These are phyloP conservation scores for Grifola frondosa DNA, from an alignment of 1,284 basidiomycete genomes.

Conservation along the genomic window DNA sequence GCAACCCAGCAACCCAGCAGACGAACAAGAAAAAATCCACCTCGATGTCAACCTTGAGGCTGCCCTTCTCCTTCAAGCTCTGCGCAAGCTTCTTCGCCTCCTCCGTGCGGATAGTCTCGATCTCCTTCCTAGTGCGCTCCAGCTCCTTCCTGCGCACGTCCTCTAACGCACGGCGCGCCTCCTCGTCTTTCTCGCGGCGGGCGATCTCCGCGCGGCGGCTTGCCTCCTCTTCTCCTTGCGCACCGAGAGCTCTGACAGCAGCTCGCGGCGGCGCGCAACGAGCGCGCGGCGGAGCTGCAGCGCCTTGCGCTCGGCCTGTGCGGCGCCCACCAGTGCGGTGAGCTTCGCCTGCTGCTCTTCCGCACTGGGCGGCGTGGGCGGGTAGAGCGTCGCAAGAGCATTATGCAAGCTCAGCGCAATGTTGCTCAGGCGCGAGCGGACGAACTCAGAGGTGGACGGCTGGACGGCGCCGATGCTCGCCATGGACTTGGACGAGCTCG, in stretches of 20 bases:
- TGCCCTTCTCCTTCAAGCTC: slow-evolving; percentile 81
- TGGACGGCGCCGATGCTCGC: slow-evolving; percentile 54
- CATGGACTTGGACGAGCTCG: slow-evolving; percentile 35
- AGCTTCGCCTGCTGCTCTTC: slow-evolving; percentile 56
- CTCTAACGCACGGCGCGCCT: slow-evolving; percentile 64
- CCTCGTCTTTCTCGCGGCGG: slow-evolving; percentile 75
- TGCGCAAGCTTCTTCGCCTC: slow-evolving; percentile 92
- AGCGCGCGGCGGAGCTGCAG: slow-evolving; percentile 78
- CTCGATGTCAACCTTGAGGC: slow-evolving; percentile 82
- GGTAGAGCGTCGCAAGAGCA: slow-evolving; percentile 56
- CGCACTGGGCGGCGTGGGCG: slow-evolving; percentile 42
- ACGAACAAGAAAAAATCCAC: slow-evolving; percentile 41
- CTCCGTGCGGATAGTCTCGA: slow-evolving; percentile 80
- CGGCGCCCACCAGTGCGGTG: slow-evolving; percentile 53
- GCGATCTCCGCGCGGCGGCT: slow-evolving; percentile 74
- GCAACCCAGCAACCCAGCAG: slow-evolving; percentile 3
- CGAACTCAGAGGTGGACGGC: slow-evolving; percentile 66
- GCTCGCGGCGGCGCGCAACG: slow-evolving; percentile 84
- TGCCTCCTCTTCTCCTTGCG: slow-evolving; percentile 92
- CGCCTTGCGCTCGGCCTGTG: slow-evolving; percentile 74
- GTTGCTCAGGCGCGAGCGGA: slow-evolving; percentile 74
- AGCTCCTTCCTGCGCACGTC: slow-evolving; percentile 72
- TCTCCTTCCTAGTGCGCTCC: slow-evolving; percentile 80
- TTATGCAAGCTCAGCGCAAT: slow-evolving; percentile 76
- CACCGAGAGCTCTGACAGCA: slow-evolving; percentile 83